phyloP scores from a whole-genome alignment of 192 early-diverging fungal genomes.

The Backusella tarrabulga region DNA sequence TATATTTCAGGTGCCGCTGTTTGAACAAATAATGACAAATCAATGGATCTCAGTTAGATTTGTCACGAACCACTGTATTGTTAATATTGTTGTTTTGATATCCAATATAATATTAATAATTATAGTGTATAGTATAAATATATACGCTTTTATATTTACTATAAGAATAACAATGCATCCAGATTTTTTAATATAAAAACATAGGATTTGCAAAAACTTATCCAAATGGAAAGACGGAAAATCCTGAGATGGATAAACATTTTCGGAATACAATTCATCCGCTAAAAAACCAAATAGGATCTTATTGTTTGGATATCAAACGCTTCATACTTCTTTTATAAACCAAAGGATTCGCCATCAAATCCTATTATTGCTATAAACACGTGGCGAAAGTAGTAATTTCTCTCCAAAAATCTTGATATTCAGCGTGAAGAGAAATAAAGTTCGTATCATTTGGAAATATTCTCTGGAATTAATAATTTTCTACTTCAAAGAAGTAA shows the following conservation, averaged over 20 bases:
- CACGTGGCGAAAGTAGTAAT: neutral
- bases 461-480: too few species aligned
- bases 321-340: neutral
- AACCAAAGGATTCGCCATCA: neutral
- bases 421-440: neutral
- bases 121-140: neutral
- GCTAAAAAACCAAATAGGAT: neutral
- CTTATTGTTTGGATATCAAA: neutral
- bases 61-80: neutral
- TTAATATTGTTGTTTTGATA: neutral
- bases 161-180: neutral
- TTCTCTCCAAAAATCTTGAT: neutral
- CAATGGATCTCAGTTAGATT: neutral
- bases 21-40: neutral
- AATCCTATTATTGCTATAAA: neutral
- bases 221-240: neutral
- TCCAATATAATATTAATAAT: neutral
- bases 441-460: too few species aligned
- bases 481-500: neutral
- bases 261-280: neutral
- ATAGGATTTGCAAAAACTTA: too few species aligned
- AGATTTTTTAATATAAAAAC: neutral
- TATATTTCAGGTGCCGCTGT: neutral
- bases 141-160: neutral
- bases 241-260: neutral